Evolutionary conservation across 345 rosid species (phyloP).

Genomic region (Raphanus raphanistrum): DNA sequence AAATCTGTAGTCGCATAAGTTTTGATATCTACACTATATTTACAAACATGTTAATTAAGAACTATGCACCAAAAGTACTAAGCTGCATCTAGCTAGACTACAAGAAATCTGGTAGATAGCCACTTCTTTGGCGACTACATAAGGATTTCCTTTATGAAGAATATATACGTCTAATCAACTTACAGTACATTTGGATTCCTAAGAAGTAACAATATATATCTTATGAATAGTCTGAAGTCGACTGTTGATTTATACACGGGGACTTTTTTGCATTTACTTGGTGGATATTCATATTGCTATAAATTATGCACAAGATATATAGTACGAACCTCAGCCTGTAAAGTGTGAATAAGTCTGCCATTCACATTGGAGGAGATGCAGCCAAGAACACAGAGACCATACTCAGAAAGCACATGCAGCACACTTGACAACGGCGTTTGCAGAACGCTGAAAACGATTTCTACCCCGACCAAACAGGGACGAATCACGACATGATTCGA

Average conservation of each 20-base stretch:
- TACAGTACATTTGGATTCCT: background rate
- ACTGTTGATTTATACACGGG: background rate
- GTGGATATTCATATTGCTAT: background rate
- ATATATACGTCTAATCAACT: background rate
- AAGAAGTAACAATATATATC: background rate
- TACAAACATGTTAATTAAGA: background rate
- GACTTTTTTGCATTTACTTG: background rate
- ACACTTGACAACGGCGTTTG: slow-evolving; percentile 39
- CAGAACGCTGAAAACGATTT: slow-evolving; percentile 46
- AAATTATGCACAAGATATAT: slow-evolving; percentile 7
- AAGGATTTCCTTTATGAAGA: background rate
- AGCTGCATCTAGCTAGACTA: background rate
- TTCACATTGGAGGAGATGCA: slow-evolving; percentile 22
- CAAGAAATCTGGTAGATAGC: background rate
- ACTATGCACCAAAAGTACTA: background rate
- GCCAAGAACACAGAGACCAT: slow-evolving; percentile 29
- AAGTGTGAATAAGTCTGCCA: slow-evolving; percentile 25
- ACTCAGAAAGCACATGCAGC: slow-evolving; percentile 23
- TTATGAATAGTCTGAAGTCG: background rate
- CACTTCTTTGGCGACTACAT: background rate
- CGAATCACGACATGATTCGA: slow-evolving; percentile 34
- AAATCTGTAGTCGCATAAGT: background rate
- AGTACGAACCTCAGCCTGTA: slow-evolving; percentile 37
- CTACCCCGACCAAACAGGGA: slow-evolving; percentile 49
- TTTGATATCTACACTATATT: background rate